Evolutionary conservation across 495 filamentous ascomycete genomes (phyloP).

Genomic region (Penicillium turbatum): DNA sequence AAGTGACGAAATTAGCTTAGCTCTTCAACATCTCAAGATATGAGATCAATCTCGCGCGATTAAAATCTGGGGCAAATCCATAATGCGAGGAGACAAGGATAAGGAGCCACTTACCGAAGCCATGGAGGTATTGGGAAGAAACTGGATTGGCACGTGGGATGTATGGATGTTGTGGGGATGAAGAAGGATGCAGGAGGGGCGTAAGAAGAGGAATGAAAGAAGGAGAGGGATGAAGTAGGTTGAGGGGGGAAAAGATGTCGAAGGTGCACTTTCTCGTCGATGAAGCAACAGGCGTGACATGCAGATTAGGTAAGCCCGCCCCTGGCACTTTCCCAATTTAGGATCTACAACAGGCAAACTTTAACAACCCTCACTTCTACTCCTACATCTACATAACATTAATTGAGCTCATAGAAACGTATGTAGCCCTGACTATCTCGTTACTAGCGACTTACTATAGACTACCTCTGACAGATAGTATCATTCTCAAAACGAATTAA

Average conservation of each 20-base stretch:
- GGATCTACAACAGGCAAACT: background rate
- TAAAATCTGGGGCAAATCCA: constrained; percentile 12
- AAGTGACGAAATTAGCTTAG: constrained; percentile 6
- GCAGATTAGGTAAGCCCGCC: constrained; percentile 26
- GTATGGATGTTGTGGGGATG: constrained; percentile 1
- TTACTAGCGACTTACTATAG: no score
- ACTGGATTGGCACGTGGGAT: constrained; percentile 1
- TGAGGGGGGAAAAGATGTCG: constrained; percentile 18
- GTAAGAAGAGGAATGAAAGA: constrained; percentile 15
- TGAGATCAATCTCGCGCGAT: background rate
- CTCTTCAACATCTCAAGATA: background rate
- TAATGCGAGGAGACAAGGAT: constrained; percentile 16
- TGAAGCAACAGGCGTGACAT: constrained; percentile 25
- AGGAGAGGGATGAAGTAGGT: constrained; percentile 18
- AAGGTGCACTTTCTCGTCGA: constrained; percentile 21
- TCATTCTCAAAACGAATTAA: no score
- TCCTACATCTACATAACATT: no score
- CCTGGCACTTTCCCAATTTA: constrained; percentile 4
- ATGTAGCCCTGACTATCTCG: no score
- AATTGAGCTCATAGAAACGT: no score
- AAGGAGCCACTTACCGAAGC: constrained; percentile 48
- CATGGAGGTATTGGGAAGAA: constrained; percentile 35
- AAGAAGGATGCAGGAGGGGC: background rate
- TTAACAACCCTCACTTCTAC: background rate
- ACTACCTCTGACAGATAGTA: no score